Conservation (phyloP, 2,329 filamentous ascomycete species). For the Xylariomycetidae sp. region DNA sequence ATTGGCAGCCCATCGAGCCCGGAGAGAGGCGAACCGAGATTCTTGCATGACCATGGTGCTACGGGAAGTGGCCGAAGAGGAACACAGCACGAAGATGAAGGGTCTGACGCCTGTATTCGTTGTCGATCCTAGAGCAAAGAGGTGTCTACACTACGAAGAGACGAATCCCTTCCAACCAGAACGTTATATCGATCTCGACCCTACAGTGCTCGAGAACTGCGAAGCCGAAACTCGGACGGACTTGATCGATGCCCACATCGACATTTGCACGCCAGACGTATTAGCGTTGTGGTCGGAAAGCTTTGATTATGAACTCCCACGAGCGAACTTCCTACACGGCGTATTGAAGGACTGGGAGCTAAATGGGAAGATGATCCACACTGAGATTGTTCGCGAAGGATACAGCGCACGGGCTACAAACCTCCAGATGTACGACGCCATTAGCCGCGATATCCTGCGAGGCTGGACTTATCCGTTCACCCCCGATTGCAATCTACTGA, state of each 20-base stretch:
- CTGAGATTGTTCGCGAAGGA: slow-evolving; percentile 74
- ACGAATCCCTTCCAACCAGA: slow-evolving; percentile 65
- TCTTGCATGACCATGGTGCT: slow-evolving; percentile 97
- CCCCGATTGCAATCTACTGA: slow-evolving; percentile 81
- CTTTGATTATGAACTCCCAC: slow-evolving; percentile 90
- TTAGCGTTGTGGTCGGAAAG: slow-evolving; percentile 94
- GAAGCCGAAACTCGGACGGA: slow-evolving; percentile 84
- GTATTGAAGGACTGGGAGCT: slow-evolving; percentile 95
- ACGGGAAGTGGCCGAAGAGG: slow-evolving; percentile 64
- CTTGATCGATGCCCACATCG: slow-evolving; percentile 88
- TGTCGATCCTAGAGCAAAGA: slow-evolving; percentile 71
- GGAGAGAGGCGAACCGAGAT: slow-evolving; percentile 80
- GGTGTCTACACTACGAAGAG: slow-evolving; percentile 93
- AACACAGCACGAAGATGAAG: slow-evolving; percentile 73
- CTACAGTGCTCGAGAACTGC: slow-evolving; percentile 66
- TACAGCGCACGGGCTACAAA: slow-evolving; percentile 86
- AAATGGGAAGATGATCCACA: slow-evolving; percentile 95
- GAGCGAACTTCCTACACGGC: slow-evolving; percentile 84
- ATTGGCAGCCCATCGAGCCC: slow-evolving; percentile 72
- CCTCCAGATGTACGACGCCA: slow-evolving; percentile 82
- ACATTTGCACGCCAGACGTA: slow-evolving; percentile 96
- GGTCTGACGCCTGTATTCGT: slow-evolving; percentile 79
- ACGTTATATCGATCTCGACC: slow-evolving; percentile 67
- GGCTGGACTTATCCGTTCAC: slow-evolving; percentile 87
- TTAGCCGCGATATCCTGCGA: slow-evolving; percentile 80